Evolutionary conservation across 78 protist species (phyloP), one percentile per base, ranked within the genome.

Genomic region (Dictyostelium firmibasis): DNA sequence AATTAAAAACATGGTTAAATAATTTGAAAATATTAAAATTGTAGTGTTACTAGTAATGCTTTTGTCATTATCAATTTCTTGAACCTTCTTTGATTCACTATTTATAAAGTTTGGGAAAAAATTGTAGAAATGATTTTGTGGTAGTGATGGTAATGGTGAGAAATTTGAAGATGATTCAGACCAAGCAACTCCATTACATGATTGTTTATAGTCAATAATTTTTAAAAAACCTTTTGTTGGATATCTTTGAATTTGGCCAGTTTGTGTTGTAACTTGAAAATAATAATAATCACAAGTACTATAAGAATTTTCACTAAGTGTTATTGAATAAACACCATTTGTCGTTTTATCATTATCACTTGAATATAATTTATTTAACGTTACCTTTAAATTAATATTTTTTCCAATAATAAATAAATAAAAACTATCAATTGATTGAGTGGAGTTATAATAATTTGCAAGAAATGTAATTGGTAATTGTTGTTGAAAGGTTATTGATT

Each of bases 151-250:
- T 57, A 57, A 16, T 57, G 62, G 62, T 16, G 67, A 57, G 20
- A 57, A 57, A 0, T n/a, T 57, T 20, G 67, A 13, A 4, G 67
- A 57, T 0, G 67, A 20, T 57, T 57, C 67, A 67, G 75, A 67
- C 75, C 75, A 67, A 27, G 75, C 29, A 27, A 36, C 29, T 16
- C 18, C 75, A 57, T 20, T 20, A 33, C 79, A 72, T 3, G 33
- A 13, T 31, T 72, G n/a, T 72, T 72, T 27, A 72, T 72, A 33
- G 33, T 72, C 79, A 4, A 72, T 44, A 14, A 72, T 72, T 33
- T 16, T 72, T 72, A 72, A 72, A 72, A 29, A 72, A 29, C 79
- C 79, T 13, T 29, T 72, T 72, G 79, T 72, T 14, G 79, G 79
- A 18, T 72, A 72, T 33, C 79, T 72, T 27, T 33, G 36, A 16